Evolutionary conservation across 108 stramenopile genomes (phyloP).

Genomic region (Discostella stelligeroides): DNA sequence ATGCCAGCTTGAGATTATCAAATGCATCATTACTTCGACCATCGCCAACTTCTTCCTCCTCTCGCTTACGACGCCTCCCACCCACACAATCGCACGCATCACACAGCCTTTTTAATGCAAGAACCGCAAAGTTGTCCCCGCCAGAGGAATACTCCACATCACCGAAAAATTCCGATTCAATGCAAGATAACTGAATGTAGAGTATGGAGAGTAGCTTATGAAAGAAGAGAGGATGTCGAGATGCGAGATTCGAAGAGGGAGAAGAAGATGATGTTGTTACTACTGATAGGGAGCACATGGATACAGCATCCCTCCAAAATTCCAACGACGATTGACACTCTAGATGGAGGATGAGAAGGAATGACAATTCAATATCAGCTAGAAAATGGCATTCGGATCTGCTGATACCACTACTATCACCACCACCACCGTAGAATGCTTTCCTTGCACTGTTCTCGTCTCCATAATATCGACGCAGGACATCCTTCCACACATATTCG

Average conservation of each 20-base stretch:
- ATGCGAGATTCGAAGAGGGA: background rate
- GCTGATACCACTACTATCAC: no score
- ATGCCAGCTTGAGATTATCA: conserved; percentile 13
- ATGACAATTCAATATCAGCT: conserved; percentile 82
- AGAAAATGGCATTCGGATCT: conserved; percentile 39
- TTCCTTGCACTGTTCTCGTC: conserved; percentile 10
- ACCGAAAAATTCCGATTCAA: conserved; percentile 78
- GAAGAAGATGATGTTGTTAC: background rate
- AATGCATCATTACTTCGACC: background rate
- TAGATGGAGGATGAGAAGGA: conserved; percentile 67
- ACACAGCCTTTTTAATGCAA: conserved; percentile 48
- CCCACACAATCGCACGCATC: conserved; percentile 15
- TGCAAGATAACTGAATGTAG: conserved; percentile 56
- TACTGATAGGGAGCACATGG: conserved; percentile 47
- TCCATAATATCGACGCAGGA: conserved; percentile 53
- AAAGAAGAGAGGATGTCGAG: conserved; percentile 43
- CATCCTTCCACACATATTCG: conserved; percentile 46
- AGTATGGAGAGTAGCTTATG: conserved; percentile 48
- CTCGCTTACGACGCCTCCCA: conserved; percentile 9
- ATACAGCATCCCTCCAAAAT: conserved; percentile 75
- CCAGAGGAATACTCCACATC: conserved; percentile 68
- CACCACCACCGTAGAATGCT: background rate
- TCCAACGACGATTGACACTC: conserved; percentile 79
- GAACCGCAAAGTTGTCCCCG: conserved; percentile 69
- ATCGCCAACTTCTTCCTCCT: background rate